phyloP scores from a whole-genome alignment of 805 yeast genomes.

The Grigorovia jiainica region DNA sequence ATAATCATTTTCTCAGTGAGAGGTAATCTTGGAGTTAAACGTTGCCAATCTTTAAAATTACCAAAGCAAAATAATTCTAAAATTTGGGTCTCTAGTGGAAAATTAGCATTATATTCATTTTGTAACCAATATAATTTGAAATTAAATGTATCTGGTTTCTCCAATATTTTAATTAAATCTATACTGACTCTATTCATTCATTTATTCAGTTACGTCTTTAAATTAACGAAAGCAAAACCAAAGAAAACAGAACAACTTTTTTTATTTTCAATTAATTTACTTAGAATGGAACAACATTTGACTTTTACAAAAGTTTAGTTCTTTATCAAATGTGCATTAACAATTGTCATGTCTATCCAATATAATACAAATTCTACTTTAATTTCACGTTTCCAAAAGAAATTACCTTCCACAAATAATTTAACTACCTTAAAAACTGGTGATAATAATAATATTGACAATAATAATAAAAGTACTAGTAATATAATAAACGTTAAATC shows the following conservation, averaged over 20 bases:
- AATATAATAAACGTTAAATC: too few species aligned
- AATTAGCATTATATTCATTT: constrained; percentile 4
- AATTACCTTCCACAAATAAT: constrained; percentile 2
- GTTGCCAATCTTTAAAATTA: constrained; percentile 10
- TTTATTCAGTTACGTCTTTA: not conserved
- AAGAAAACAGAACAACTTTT: too few species aligned
- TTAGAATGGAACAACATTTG: too few species aligned
- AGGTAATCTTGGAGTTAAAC: not conserved
- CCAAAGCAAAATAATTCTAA: constrained; percentile 26
- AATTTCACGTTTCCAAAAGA: constrained; percentile 20
- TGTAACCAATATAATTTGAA: constrained; percentile 24
- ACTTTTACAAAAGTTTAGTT: too few species aligned
- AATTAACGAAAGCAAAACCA: too few species aligned
- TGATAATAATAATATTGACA: too few species aligned
- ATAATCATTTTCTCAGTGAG: constrained; percentile 11
- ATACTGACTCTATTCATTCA: not conserved
- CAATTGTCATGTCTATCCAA: constrained; percentile 15
- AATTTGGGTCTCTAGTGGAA: constrained; percentile 5
- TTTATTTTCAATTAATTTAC: too few species aligned
- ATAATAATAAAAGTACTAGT: too few species aligned
- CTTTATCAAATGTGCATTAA: too few species aligned
- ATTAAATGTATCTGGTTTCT: constrained; percentile 14
- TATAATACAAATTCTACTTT: constrained; percentile 25
- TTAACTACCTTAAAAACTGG: too few species aligned
- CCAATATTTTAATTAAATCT: constrained; percentile 6